A percentile compares a stretch with the other conserved stretches of the same genome.
These are phyloP conservation scores for Gynandropsis gynandra DNA, from an alignment of 345 rosid species.

Conservation along the genomic window DNA sequence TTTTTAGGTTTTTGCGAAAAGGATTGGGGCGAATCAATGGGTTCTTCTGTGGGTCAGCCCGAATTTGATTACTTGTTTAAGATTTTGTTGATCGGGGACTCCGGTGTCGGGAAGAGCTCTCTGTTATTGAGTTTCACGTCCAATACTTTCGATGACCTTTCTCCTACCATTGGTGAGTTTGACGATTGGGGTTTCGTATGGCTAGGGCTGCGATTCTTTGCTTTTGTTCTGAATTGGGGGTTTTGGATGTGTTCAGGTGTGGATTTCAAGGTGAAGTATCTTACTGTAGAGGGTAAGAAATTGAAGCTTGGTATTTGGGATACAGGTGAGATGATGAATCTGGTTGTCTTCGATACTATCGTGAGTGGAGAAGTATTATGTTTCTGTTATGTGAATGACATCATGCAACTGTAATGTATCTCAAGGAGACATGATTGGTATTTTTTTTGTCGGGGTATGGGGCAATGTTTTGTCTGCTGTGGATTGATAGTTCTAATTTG, in stretches of 20 bases:
- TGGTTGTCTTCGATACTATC: neutral
- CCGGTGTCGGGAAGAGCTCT: constrained; percentile 83
- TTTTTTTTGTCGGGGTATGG: neutral
- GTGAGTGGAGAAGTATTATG: neutral
- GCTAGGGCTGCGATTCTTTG: neutral
- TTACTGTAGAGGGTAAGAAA: constrained; percentile 67
- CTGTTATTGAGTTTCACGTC: constrained; percentile 73
- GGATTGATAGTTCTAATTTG: neutral
- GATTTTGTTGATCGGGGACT: constrained; percentile 67
- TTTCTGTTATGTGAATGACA: neutral
- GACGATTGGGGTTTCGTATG: neutral
- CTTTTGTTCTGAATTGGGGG: neutral
- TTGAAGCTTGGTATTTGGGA: constrained; percentile 98
- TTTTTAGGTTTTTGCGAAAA: neutral
- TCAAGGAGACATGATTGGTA: constrained; percentile 2
- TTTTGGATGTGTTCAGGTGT: constrained; percentile 47
- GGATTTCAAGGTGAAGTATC: constrained; percentile 87
- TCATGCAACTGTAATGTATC: constrained; percentile 5
- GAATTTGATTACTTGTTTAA: constrained; percentile 75
- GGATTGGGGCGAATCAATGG: constrained; percentile 29
- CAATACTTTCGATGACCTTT: constrained; percentile 59
- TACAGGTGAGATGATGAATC: constrained; percentile 44
- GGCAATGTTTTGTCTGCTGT: neutral
- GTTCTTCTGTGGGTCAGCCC: constrained; percentile 49
- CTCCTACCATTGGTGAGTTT: constrained; percentile 61